phyloP scores from a whole-genome alignment of 2,329 filamentous ascomycete species.

The Leptographium procerum region DNA sequence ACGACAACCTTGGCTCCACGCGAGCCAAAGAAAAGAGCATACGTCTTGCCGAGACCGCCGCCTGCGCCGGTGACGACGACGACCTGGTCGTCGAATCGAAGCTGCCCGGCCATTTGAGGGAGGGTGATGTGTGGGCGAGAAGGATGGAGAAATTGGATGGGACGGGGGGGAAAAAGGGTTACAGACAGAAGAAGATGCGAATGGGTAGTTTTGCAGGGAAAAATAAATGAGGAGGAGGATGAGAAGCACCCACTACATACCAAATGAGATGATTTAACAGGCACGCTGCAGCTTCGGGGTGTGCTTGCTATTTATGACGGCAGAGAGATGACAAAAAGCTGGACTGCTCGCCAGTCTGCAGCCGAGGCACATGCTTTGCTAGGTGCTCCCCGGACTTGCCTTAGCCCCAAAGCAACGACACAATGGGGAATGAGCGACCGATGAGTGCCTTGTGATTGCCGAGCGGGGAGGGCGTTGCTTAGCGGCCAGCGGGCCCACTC shows the following conservation, averaged over 20 bases:
- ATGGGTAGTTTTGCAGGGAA: not conserved
- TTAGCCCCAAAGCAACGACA: not conserved
- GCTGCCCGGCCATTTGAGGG: conserved; percentile 46
- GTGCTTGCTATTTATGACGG: not conserved
- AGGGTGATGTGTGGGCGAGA: too few relatives aligned
- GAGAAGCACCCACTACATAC: not conserved
- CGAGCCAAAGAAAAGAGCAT: conserved; percentile 80
- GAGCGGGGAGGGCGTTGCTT: conserved; percentile 6
- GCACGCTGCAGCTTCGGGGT: not conserved
- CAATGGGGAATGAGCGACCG: not conserved
- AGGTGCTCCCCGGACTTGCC: not conserved
- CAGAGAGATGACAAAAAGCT: not conserved
- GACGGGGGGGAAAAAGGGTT: not conserved
- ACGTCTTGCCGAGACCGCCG: conserved; percentile 70
- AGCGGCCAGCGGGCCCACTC: not conserved
- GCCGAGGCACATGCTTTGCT: conserved; percentile 8
- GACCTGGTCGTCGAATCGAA: conserved; percentile 79
- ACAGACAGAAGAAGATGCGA: not conserved
- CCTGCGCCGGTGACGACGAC: conserved; percentile 82
- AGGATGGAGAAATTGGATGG: conserved; percentile 2
- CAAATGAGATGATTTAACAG: not conserved
- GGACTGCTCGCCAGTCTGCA: conserved; percentile 6
- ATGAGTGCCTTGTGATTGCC: conserved; percentile 11
- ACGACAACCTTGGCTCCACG: conserved; percentile 70
- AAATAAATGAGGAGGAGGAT: not conserved